Conservation (phyloP, 371 early-diverging fungal genomes). For the Chytridium lagenaria region DNA sequence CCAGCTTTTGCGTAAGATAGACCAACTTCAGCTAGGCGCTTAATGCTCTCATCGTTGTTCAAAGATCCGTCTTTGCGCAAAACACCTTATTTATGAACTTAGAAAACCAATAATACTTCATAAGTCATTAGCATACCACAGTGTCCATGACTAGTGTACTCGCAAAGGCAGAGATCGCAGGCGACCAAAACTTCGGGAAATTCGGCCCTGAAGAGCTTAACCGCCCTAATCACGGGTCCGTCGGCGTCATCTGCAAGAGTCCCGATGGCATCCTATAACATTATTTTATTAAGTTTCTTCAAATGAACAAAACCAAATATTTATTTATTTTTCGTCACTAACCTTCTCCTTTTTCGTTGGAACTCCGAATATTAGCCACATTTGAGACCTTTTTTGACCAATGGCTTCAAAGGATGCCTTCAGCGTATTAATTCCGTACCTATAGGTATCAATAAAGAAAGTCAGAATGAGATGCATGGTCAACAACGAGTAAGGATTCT, state of each 20-base stretch:
- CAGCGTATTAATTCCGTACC: constrained; percentile 82
- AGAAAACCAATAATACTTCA: no score
- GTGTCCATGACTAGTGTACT: constrained; percentile 95
- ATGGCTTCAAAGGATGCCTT: constrained; percentile 78
- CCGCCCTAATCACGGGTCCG: constrained; percentile 86
- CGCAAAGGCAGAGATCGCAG: constrained; percentile 97
- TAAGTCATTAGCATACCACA: constrained; percentile 85
- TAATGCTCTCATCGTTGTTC: constrained; percentile 77
- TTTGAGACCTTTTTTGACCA: constrained; percentile 83
- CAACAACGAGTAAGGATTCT: background rate
- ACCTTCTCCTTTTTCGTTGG: constrained; percentile 62
- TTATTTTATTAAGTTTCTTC: background rate
- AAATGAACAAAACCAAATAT: background rate
- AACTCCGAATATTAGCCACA: constrained; percentile 95
- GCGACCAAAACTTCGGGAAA: constrained; percentile 87
- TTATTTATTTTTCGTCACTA: background rate
- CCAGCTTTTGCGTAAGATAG: constrained; percentile 84
- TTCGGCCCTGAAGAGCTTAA: constrained; percentile 73
- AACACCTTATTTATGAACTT: constrained; percentile 44
- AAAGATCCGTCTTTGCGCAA: constrained; percentile 82
- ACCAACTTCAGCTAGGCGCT: constrained; percentile 85
- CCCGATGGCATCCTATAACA: constrained; percentile 74
- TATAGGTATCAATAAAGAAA: constrained; percentile 32
- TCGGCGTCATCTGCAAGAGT: constrained; percentile 84
- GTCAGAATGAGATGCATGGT: no score